Evolutionary conservation across 1,139 yeast species (phyloP).

Genomic region (Lodderomyces metapsilosis): DNA sequence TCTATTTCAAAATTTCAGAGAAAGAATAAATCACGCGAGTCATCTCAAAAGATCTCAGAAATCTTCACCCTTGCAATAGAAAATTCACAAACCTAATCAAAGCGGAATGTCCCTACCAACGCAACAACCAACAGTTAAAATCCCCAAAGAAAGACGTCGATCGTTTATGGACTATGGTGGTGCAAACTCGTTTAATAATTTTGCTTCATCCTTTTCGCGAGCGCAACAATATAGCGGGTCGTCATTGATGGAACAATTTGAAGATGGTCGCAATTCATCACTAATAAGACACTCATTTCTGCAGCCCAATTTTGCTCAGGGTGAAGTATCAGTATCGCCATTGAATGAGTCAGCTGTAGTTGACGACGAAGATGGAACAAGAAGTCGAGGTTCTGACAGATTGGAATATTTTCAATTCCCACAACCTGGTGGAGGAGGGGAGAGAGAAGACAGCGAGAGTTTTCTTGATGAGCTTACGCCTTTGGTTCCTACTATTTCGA

Average conservation of each 20-base stretch:
- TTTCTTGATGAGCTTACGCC: conserved; percentile 18
- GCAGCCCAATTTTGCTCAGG: neutral
- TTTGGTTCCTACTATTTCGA: conserved; percentile 11
- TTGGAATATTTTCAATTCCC: conserved; percentile 5
- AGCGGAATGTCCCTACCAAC: neutral
- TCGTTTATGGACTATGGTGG: conserved; percentile 42
- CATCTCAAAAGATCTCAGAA: neutral
- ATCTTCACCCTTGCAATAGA: too few species aligned
- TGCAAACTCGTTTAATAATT: conserved; percentile 68
- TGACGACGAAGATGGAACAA: neutral
- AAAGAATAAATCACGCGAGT: neutral
- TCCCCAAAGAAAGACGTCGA: conserved; percentile 15
- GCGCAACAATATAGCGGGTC: conserved; percentile 60
- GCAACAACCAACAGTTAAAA: neutral
- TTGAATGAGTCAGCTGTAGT: conserved; percentile 7
- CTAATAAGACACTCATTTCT: neutral
- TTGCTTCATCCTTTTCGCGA: conserved; percentile 75
- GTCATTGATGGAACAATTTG: conserved; percentile 19
- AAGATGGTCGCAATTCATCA: neutral
- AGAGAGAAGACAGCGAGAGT: conserved; percentile 5
- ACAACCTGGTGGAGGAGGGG: neutral
- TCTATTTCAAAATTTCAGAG: too few species aligned
- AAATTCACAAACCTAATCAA: neutral
- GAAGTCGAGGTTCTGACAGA: neutral
- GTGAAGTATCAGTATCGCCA: neutral